Evolutionary conservation across 805 yeast species (phyloP), one percentile per base, ranked within the genome.

Genomic region (Kodamaea lidongshanica): DNA sequence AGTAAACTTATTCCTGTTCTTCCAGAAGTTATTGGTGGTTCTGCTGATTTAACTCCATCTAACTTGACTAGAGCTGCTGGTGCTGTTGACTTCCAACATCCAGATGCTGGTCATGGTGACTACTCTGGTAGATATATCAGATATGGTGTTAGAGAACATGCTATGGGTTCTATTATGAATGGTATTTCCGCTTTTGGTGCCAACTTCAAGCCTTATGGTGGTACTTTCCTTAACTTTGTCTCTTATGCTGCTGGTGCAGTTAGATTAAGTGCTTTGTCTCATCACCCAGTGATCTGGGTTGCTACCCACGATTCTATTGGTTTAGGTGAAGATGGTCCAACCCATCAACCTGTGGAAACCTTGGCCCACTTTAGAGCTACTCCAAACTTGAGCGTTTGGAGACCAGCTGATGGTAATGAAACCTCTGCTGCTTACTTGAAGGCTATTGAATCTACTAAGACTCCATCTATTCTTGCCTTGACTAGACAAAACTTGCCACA

Each of bases 91-190:
- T 89, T 88, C 88, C 96, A 92, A 74, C 84, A 92, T 33, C 84
- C 86, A 33, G 53, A 75, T 34, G 65, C 86, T 37, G 77, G 77
- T 27, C 67, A 85, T 45, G 97, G 97, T 63, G 77, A 77, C 54
- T 88, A 80, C 72, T 42, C 77, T 35, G 98, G 98, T 58, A 80
- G 95, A 59, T 89, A 89, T 71, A 72, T 89, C 64, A 81, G 96
- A 70, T 89, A 80, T 61, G 98, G 98, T 79, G 95, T 89, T 44
- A 82, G 98, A 68, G 98, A 89, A 73, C 97, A 92, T 67, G 96
- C 85, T 62, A 87, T 89, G 96, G 96, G 95, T 68, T 96, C 96
- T 44, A 82, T 88, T 61, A 74, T 88, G 77, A 89, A 92, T 67
- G 98, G 98, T 80, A 82, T 89, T 49, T 72, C 92, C 37, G 96